phyloP scores from a whole-genome alignment of 345 rosid species.

The Microthlaspi erraticum region DNA sequence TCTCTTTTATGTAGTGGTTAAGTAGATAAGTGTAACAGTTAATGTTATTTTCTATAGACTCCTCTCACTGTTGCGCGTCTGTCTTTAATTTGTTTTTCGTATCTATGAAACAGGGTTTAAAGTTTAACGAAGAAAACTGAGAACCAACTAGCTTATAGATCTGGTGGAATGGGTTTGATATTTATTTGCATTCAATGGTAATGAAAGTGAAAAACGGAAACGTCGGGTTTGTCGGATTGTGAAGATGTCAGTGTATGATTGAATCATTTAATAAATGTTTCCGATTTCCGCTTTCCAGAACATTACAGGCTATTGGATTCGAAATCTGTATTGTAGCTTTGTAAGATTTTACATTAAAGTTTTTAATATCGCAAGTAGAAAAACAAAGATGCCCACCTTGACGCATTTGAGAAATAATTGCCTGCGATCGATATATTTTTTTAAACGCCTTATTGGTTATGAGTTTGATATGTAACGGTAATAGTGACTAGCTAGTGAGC shows the following conservation, averaged over 20 bases:
- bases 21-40: constrained; percentile 2
- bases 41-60: background rate
- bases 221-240: constrained; percentile 37
- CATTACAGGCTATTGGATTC: constrained; percentile 34
- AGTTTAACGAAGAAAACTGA: background rate
- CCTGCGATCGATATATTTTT: no score
- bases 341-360: background rate
- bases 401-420: no score
- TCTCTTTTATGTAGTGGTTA: background rate
- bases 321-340: constrained; percentile 2
- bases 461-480: no score
- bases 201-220: constrained; percentile 24
- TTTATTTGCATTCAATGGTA: constrained; percentile 35
- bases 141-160: background rate
- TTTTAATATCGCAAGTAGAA: background rate
- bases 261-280: constrained; percentile 30
- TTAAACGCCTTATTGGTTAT: no score
- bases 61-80: background rate
- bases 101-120: constrained; percentile 13
- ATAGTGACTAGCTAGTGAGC: no score
- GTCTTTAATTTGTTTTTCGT: background rate
- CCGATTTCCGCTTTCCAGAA: constrained; percentile 36
- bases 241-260: constrained; percentile 45
- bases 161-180: constrained; percentile 9
- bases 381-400: background rate